Conservation (phyloP, 2,329 filamentous ascomycete species). For the Epichloe aotearoae region DNA sequence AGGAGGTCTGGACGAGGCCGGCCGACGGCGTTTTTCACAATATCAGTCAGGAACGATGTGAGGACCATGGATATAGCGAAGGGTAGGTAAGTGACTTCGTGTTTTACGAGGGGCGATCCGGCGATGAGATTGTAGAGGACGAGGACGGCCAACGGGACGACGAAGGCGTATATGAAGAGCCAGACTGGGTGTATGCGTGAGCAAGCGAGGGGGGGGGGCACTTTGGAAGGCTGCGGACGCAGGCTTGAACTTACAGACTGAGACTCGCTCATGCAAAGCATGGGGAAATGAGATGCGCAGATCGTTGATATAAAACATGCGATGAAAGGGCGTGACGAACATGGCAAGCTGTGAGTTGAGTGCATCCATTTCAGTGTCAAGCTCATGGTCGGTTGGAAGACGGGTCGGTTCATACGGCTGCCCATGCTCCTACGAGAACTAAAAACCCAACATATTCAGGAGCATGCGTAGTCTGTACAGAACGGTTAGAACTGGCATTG, state of each 20-base stretch:
- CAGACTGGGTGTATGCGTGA: slow-evolving; percentile 30
- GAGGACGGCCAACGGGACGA: slow-evolving; percentile 55
- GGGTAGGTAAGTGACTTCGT: slow-evolving; percentile 74
- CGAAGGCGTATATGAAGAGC: slow-evolving; percentile 68
- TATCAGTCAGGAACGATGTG: slow-evolving; percentile 72
- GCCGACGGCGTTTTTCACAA: slow-evolving; percentile 80
- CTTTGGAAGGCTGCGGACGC: no score
- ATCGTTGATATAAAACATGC: slow-evolving; percentile 85
- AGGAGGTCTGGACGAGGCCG: slow-evolving; percentile 51
- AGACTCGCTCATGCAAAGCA: slow-evolving; percentile 69
- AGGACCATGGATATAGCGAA: slow-evolving; percentile 66
- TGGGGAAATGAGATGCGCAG: slow-evolving; percentile 75
- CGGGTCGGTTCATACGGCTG: not conserved
- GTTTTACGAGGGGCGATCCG: slow-evolving; percentile 58
- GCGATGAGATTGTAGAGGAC: slow-evolving; percentile 49
- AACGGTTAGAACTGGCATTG: not conserved
- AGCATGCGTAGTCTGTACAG: slow-evolving; percentile 4
- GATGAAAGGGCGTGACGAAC: slow-evolving; percentile 70
- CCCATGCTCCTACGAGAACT: slow-evolving; percentile 4
- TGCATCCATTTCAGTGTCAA: slow-evolving; percentile 5
- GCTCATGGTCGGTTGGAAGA: not conserved
- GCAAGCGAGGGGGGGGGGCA: no score
- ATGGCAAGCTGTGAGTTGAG: slow-evolving; percentile 13
- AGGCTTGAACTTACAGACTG: slow-evolving; percentile 45
- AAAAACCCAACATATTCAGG: slow-evolving; percentile 6